Evolutionary conservation across 805 yeast genomes (phyloP).

Genomic region (Yarrowia sp.): DNA sequence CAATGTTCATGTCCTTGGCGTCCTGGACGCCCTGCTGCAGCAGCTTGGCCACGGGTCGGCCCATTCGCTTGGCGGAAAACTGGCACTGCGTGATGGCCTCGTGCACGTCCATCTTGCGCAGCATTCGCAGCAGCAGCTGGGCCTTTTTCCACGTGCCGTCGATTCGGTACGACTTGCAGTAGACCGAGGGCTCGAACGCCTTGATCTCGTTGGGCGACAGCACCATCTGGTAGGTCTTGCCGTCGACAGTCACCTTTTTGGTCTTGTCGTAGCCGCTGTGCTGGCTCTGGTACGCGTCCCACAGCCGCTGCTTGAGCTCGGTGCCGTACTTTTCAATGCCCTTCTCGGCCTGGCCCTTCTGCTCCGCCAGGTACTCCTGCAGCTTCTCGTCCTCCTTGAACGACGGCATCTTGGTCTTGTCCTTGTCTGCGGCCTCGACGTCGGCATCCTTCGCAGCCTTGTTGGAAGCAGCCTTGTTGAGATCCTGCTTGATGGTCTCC

Average conservation of each 20-base stretch:
- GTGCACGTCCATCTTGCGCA: conserved; percentile 71
- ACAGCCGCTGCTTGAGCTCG: conserved; percentile 30
- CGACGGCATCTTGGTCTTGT: conserved; percentile 15
- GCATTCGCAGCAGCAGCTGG: conserved; percentile 75
- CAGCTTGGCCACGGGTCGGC: conserved; percentile 78
- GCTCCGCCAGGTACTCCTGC: conserved; percentile 15
- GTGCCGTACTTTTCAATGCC: conserved; percentile 13
- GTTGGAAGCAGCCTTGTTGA: not conserved
- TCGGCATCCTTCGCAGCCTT: not conserved
- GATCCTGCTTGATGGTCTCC: conserved; percentile 9
- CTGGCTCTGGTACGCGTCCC: conserved; percentile 28
- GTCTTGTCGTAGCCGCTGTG: conserved; percentile 69
- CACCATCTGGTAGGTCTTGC: conserved; percentile 60
- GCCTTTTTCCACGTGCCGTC: conserved; percentile 91
- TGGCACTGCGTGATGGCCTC: conserved; percentile 92
- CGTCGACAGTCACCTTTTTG: conserved; percentile 57
- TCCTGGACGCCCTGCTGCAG: conserved; percentile 75
- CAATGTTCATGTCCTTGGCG: conserved; percentile 64
- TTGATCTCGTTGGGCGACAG: conserved; percentile 72
- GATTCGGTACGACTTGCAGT: conserved; percentile 77
- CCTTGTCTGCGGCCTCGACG: not conserved
- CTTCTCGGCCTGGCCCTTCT: conserved; percentile 9
- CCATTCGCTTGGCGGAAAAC: conserved; percentile 78
- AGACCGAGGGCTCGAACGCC: conserved; percentile 86
- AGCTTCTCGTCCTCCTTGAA: conserved; percentile 14